These are phyloP conservation scores for Macrophomina pseudophaseolina DNA, from an alignment of 2,329 filamentous ascomycete species.

Conservation along the genomic window DNA sequence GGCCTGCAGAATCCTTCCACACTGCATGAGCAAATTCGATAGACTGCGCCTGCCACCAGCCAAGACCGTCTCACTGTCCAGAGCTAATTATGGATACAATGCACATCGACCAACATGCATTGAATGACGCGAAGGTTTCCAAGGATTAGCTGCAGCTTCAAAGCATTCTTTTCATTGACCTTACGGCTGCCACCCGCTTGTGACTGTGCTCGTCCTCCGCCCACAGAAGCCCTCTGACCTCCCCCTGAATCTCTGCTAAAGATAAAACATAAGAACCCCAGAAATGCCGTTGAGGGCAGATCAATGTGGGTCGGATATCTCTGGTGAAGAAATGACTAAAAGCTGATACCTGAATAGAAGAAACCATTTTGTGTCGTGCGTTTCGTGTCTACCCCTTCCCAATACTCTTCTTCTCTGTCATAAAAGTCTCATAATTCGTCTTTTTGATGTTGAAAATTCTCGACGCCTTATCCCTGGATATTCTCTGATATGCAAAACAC, in stretches of 20 bases:
- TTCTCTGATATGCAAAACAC: conserved; percentile 8
- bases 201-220: no score
- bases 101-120: no score
- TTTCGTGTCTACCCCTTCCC: neutral
- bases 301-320: conserved; percentile 18
- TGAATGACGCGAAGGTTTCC: no score
- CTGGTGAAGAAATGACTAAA: conserved; percentile 6
- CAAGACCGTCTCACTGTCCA: no score
- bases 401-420: neutral
- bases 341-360: neutral
- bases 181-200: no score
- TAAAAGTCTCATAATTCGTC: conserved; percentile 17
- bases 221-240: neutral
- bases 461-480: neutral
- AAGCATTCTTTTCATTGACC: no score
- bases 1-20: neutral
- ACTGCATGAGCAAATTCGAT: neutral
- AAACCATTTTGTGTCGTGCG: neutral
- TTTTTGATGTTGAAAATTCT: conserved; percentile 16
- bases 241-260: neutral
- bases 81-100: no score
- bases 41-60: no score
- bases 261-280: neutral
- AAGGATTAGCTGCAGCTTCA: no score
- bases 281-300: conserved; percentile 19